Evolutionary conservation across 352 stramenopile species (phyloP), one percentile per base, ranked within the genome.

Genomic region (Pythium monospermum): DNA sequence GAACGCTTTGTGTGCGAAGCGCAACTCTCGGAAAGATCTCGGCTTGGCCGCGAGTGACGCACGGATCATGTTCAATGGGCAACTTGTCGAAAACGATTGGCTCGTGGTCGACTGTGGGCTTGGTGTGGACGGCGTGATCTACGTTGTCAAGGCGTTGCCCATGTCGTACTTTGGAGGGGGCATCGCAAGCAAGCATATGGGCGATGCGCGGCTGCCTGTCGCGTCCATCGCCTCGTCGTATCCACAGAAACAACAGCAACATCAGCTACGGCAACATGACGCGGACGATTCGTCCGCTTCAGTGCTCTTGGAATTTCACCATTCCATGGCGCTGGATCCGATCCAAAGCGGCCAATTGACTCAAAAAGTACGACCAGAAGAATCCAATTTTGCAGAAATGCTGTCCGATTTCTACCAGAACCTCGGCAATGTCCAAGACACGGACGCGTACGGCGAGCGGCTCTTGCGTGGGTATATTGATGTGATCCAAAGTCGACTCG

Each of bases 31-130:
- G 19, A 68, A 48, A 18, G 75, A 73, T 19, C 59, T 91, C 8
- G 68, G 71, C 6, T 69, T 91, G 15, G 44, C 59, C 2, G 54
- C 73, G 1, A 53, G 26, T 3, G 64, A 87, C 12, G 80, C 78
- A 3, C 62, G 76, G 22, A 66, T 94, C 52, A 85, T 89, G 76
- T 86, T 94, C 33, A 78, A 83, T 44, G 72, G 74, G 0, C 76
- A 90, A 28, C 36, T 86, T 12, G 76, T 90, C 26, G 71, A 91
- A 32, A 74, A 90, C 49, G 80, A 87, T 52, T 90, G 78, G 80
- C 64, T 87, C 35, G 70, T 90, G 0, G 53, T 91, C n/a, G 83
- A 94, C 62, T 94, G 83, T 49, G 83, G 80, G 32, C 70, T 91
- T 48, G 61, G 63, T 22, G 73, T 89, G 8, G 77, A 90, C 57